Evolutionary conservation across 768 basidiomycete species (phyloP), one percentile per base, ranked within the genome.

Genomic region (Butyriboletus loyo): DNA sequence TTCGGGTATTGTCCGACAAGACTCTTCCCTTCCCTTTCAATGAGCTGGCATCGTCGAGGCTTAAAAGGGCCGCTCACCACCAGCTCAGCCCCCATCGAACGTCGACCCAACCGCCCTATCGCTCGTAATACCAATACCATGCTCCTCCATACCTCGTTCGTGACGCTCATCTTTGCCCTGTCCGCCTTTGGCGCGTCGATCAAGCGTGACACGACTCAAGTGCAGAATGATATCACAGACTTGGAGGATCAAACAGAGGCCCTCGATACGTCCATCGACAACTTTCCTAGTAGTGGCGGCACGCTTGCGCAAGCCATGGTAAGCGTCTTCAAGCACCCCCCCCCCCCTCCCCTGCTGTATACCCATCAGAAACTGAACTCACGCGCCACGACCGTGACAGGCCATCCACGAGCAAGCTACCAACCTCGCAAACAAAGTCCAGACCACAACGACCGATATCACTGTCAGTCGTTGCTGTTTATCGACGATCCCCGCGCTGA

Each of bases 101-200:
- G 15, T 22, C 30, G 1, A 17, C 44, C 15, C 25, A 41, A 10
- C 4, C n/a, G 3, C 4, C 21, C 25, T 37, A n/a, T 36, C 41
- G 9, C 28, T 45, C 24, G 19, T n/a, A n/a, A n/a, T n/a, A n/a
- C n/a, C 11, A 38, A 2, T 31, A 7, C 37, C 30, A 62, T 62
- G 61, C 28, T 46, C 36, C 31, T 61, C n/a, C 52, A n/a, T 30
- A 43, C 39, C 11, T 57, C 52, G 9, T 44, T 61, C 14, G 37
- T 57, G 34, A 40, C 32, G 6, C 54, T 62, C 35, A 2, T 50
- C 40, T 10, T 57, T 37, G 62, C 54, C 7, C 7, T 52, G 35
- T 37, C 32, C n/a, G 36, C 47, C 25, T 24, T 64, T 38, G 62
- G 54, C 9, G 35, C 34, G n/a, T 55, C 54, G 1, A 38, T 52